These are phyloP conservation scores for Trametes villosa DNA, from an alignment of 768 basidiomycete species.

Conservation along the genomic window DNA sequence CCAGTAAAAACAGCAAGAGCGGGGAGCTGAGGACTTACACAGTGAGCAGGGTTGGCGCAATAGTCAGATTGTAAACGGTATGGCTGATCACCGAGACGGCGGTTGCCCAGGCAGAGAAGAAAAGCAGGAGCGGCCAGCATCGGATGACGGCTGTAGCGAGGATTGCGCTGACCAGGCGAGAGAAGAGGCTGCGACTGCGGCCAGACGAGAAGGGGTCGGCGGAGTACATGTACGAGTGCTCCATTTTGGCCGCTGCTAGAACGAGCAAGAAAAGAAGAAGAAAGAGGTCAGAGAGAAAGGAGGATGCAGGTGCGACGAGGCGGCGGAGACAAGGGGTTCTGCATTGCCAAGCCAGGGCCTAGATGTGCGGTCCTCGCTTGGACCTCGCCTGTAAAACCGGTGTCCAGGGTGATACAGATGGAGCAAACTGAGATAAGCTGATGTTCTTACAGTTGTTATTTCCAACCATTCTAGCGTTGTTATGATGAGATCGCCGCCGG, in stretches of 20 bases:
- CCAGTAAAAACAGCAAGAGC: too few species aligned
- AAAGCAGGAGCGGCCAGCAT: slow-evolving; percentile 70
- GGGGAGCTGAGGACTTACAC: slow-evolving; percentile 49
- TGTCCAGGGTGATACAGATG: slow-evolving; percentile 1
- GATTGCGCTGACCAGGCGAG: slow-evolving; percentile 32
- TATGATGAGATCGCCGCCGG: background rate
- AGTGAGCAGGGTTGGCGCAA: slow-evolving; percentile 64
- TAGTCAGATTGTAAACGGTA: slow-evolving; percentile 46
- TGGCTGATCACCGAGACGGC: slow-evolving; percentile 57
- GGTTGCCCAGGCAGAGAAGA: slow-evolving; percentile 67
- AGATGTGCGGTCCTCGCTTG: slow-evolving; percentile 5
- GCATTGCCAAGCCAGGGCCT: background rate
- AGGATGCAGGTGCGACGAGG: background rate
- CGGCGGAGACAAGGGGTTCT: too few species aligned
- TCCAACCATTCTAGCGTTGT: background rate
- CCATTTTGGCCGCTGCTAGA: slow-evolving; percentile 16
- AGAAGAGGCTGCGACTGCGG: slow-evolving; percentile 5
- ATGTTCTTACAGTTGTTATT: slow-evolving; percentile 8
- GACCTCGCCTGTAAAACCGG: slow-evolving; percentile 9
- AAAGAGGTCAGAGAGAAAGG: slow-evolving; percentile 6
- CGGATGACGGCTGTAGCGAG: slow-evolving; percentile 51
- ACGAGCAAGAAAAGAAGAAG: background rate
- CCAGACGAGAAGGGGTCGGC: slow-evolving; percentile 28
- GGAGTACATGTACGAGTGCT: slow-evolving; percentile 24
- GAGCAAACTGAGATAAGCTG: background rate